Conservation (phyloP, 23 red algal species). For the Chondrus crispus region DNA sequence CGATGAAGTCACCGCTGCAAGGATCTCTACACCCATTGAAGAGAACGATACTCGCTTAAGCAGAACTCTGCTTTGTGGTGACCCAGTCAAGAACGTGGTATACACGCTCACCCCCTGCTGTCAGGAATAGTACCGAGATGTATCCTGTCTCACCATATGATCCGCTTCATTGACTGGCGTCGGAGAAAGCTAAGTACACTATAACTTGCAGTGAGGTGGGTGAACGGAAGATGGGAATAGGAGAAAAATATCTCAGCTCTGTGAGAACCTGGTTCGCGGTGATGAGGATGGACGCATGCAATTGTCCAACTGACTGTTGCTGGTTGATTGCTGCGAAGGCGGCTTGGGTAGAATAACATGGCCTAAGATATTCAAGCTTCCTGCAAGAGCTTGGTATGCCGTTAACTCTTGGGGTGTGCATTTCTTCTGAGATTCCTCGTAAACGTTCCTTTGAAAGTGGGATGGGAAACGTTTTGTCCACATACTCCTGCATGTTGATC, state of each 20-base stretch:
- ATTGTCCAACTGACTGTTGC: neutral
- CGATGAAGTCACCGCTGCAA: neutral
- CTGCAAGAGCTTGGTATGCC: neutral
- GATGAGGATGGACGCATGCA: neutral
- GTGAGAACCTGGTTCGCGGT: neutral
- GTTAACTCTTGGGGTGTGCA: neutral
- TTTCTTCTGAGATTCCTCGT: neutral
- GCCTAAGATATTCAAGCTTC: neutral
- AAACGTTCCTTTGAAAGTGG: neutral
- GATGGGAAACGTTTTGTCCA: neutral
- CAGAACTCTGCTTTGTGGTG: constrained; percentile 19
- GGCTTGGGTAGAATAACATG: neutral
- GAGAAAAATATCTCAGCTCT: neutral
- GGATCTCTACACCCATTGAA: constrained; percentile 23
- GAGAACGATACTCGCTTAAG: neutral
- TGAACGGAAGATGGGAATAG: neutral
- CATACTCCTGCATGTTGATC: neutral
- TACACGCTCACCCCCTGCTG: neutral
- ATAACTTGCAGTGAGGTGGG: neutral
- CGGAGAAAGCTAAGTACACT: constrained; percentile 11
- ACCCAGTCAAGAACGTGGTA: constrained; percentile 26
- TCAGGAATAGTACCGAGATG: constrained; percentile 1
- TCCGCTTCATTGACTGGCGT: constrained; percentile 22
- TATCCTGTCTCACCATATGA: constrained; percentile 34
- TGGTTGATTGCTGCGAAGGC: neutral